These are phyloP conservation scores for Populus tremula DNA, from an alignment of 345 rosid species.

Conservation along the genomic window DNA sequence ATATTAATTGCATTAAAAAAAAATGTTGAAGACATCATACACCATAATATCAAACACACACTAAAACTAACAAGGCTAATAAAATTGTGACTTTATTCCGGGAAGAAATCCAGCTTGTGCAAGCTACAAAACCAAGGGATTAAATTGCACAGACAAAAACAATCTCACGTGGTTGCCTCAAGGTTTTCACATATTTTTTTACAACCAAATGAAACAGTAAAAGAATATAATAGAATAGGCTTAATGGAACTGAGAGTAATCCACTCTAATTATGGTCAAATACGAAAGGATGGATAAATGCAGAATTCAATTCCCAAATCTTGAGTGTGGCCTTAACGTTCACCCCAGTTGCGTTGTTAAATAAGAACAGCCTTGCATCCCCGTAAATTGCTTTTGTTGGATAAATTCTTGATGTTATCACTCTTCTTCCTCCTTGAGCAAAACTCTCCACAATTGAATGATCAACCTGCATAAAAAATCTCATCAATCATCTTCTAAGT, in stretches of 20 bases:
- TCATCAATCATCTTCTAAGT: not conserved
- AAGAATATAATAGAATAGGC: not conserved
- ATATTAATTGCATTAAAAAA: not conserved
- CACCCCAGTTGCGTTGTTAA: slow-evolving; percentile 78
- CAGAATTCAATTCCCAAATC: slow-evolving; percentile 80
- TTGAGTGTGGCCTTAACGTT: slow-evolving; percentile 64
- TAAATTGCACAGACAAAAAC: not conserved
- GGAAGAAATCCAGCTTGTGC: not conserved
- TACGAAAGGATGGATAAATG: slow-evolving; percentile 62
- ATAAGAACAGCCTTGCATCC: slow-evolving; percentile 64
- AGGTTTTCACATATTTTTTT: not conserved
- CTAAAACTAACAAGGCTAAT: too few species aligned
- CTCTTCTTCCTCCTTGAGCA: slow-evolving; percentile 79
- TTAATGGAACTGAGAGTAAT: not conserved
- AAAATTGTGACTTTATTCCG: too few species aligned
- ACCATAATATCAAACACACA: too few species aligned
- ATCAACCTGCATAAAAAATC: slow-evolving; percentile 54
- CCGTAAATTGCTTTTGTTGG: slow-evolving; percentile 90
- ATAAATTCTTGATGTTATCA: slow-evolving; percentile 75
- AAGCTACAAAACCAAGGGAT: not conserved
- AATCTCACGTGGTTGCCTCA: not conserved
- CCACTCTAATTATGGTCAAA: slow-evolving; percentile 13
- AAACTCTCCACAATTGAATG: slow-evolving; percentile 92
- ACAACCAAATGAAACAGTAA: not conserved
- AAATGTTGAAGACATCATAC: not conserved